Evolutionary conservation across 2,329 filamentous ascomycete genomes (phyloP), one percentile per base, ranked within the genome.

Genomic region (Hymenotorrendiella dingleyae): DNA sequence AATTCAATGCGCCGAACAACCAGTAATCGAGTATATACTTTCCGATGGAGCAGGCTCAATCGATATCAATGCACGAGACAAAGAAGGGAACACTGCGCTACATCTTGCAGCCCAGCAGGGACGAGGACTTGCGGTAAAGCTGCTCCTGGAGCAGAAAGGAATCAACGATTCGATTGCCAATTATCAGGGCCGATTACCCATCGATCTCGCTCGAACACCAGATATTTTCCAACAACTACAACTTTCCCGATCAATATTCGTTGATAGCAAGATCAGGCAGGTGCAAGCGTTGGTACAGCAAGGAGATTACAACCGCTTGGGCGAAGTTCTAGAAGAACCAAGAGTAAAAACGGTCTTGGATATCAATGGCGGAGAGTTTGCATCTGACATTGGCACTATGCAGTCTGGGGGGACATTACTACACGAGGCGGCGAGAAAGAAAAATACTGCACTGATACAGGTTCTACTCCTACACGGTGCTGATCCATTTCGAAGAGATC

Each of bases 201-300:
- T 97, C 39, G 93, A 98, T 58, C 72, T 96, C 30, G 88, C 93
- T 4, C 82, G 90, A 28, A 96, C 82, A 20, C 88, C 93, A 1
- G 91, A 97, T 14, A 96, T 97, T 43, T 97, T 94, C 68, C 90
- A 97, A 66, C 83, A 91, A 58, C 74, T 98, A 40, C 93, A 98
- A 64, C 80, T 97, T 12, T 83, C 89, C 7, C 79, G 90, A 33
- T 94, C 90, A 4, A 71, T 96, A 38, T 97, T 91, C 62, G 83
- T 94, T 43, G 93, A 98, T 57, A 76, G 74, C 50, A 94, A 91
- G 62, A 80, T 94, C 11, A 82, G 81, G 57, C 81, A 91, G 60
- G 82, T 97, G 6, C 91, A 97, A 57, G 76, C 82, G 11, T 71
- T 95, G 40, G 82, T 96, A 26, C 70, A 71, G 2, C 72, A 73